phyloP scores from a whole-genome alignment of 768 basidiomycete species.

The Suillus tomentosus region DNA sequence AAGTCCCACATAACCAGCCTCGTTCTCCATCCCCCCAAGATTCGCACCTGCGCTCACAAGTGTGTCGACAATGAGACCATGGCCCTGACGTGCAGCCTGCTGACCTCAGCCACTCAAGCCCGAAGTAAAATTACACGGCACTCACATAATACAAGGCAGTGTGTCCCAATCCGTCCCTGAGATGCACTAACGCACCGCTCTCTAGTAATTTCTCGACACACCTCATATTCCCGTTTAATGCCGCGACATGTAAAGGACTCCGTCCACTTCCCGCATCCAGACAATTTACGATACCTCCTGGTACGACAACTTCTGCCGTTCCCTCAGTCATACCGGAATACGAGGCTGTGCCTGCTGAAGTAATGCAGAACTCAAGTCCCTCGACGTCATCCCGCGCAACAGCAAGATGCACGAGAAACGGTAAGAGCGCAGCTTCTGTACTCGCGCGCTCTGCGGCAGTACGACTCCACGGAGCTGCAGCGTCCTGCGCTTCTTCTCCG shows the following conservation, averaged over 20 bases:
- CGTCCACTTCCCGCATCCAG: conserved; percentile 70
- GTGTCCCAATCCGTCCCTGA: conserved; percentile 78
- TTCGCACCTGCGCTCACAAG: conserved; percentile 75
- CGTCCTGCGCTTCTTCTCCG: conserved; percentile 44
- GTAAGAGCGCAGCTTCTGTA: conserved; percentile 71
- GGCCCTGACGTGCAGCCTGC: conserved; percentile 76
- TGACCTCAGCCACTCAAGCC: conserved; percentile 6
- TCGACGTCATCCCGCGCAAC: conserved; percentile 70
- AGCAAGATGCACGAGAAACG: conserved; percentile 79
- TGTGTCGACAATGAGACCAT: conserved; percentile 58
- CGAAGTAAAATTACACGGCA: conserved; percentile 9
- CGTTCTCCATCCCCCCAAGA: conserved; percentile 65
- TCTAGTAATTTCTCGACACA: conserved; percentile 54
- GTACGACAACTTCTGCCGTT: conserved; percentile 34
- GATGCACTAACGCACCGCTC: conserved; percentile 80
- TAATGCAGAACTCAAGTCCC: conserved; percentile 61
- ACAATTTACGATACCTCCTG: conserved; percentile 74
- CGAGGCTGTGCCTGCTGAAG: conserved; percentile 14
- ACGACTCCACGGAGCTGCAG: conserved; percentile 70
- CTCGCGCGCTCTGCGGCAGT: conserved; percentile 75
- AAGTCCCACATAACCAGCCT: conserved; percentile 56
- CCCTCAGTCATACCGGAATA: conserved; percentile 28
- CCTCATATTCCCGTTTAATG: conserved; percentile 59
- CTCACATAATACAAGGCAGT: conserved; percentile 82
- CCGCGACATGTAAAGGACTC: conserved; percentile 79